A percentile compares a stretch with the other conserved stretches of the same genome.
These are phyloP conservation scores for Ganoderma lucidum DNA, from an alignment of 1,284 basidiomycete species.

Conservation along the genomic window DNA sequence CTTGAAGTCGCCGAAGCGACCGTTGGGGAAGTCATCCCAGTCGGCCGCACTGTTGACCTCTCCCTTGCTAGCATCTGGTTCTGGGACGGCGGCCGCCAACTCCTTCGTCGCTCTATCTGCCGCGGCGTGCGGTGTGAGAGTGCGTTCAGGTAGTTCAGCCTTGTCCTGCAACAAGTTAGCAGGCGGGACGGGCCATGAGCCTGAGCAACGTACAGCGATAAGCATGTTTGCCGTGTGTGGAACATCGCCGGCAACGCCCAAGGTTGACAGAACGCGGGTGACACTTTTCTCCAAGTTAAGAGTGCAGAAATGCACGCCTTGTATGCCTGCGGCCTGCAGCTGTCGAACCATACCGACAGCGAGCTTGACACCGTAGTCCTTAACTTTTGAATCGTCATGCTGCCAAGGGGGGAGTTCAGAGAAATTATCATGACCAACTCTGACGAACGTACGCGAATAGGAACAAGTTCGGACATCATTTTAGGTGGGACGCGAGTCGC, in stretches of 20 bases:
- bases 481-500: conserved; percentile 81
- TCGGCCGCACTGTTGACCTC: conserved; percentile 78
- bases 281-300: conserved; percentile 98
- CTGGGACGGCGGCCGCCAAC: conserved; percentile 48
- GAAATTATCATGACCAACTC: not conserved
- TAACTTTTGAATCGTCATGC: conserved; percentile 92
- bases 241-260: conserved; percentile 70
- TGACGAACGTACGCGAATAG: conserved; percentile 72
- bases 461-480: conserved; percentile 76
- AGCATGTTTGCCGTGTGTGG: conserved; percentile 65
- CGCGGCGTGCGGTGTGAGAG: conserved; percentile 70
- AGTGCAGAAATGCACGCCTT: conserved; percentile 95
- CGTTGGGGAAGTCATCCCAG: conserved; percentile 99
- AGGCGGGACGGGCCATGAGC: not conserved
- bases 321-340: conserved; percentile 64
- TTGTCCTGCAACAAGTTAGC: conserved; percentile 31
- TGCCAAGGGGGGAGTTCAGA: conserved; percentile 41
- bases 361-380: conserved; percentile 86
- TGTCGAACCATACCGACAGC: conserved; percentile 80
- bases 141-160: conserved; percentile 45
- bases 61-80: conserved; percentile 70
- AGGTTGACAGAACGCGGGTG: conserved; percentile 82
- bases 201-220: conserved; percentile 58
- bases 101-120: conserved; percentile 61
- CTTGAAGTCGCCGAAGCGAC: conserved; percentile 97